Percentiles rank a stretch among this genome's conserved stretches.
phyloP scores from a whole-genome alignment of 345 rosid species.

The Populus simonii region DNA sequence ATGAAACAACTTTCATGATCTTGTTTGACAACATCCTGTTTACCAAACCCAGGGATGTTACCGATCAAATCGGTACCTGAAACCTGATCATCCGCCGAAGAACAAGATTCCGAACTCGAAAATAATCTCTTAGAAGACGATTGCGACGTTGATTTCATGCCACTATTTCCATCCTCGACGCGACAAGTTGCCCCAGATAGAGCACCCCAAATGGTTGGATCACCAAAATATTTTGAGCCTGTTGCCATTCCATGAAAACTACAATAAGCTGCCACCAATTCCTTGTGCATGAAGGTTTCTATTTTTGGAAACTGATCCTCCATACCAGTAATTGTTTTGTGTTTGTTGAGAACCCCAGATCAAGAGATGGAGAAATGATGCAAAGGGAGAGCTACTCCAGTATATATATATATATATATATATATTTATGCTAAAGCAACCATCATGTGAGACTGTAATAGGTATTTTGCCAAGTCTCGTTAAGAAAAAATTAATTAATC shows the following conservation, averaged over 20 bases:
- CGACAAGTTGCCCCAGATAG: not conserved
- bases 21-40: slow-evolving; percentile 22
- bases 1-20: slow-evolving; percentile 11
- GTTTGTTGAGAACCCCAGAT: slow-evolving; percentile 7
- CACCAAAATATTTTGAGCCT: slow-evolving; percentile 26
- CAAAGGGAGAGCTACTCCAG: slow-evolving; percentile 16
- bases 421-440: slow-evolving; percentile 27
- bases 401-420: slow-evolving; percentile 6
- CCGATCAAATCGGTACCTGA: slow-evolving; percentile 17
- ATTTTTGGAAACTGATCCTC: slow-evolving; percentile 53
- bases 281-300: slow-evolving; percentile 50
- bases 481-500: not conserved
- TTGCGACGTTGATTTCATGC: slow-evolving; percentile 21
- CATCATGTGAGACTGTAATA: slow-evolving; percentile 14
- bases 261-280: slow-evolving; percentile 26
- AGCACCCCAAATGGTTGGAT: slow-evolving; percentile 39
- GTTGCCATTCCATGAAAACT: slow-evolving; percentile 30
- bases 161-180: slow-evolving; percentile 15
- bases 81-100: slow-evolving; percentile 28
- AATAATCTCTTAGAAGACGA: slow-evolving; percentile 17
- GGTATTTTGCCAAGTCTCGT: slow-evolving; percentile 13
- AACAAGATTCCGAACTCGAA: slow-evolving; percentile 30
- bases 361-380: slow-evolving; percentile 32
- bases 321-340: slow-evolving; percentile 21
- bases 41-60: slow-evolving; percentile 29